phyloP scores from a whole-genome alignment of 352 stramenopile species.

The Globisporangium takayamanum region DNA sequence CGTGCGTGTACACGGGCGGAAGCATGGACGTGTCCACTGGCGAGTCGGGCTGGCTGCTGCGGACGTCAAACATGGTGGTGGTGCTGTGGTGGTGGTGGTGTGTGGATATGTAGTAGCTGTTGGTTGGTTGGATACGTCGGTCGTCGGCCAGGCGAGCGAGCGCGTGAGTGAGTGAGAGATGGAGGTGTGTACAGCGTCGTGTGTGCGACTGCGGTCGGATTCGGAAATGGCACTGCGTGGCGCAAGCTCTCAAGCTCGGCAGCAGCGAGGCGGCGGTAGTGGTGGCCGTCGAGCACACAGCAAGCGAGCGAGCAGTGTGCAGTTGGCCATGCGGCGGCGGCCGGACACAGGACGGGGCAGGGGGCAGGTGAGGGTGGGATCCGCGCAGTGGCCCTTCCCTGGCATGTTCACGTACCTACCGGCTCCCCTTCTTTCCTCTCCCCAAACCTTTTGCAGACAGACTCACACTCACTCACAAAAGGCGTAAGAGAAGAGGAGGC shows the following conservation, averaged over 20 bases:
- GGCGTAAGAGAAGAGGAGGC: not conserved
- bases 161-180: not conserved
- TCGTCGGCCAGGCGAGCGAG: not conserved
- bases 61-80: conserved; percentile 12
- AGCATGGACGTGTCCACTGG: conserved; percentile 75
- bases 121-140: not conserved
- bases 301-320: too few relatives aligned
- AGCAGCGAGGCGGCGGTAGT: too few relatives aligned
- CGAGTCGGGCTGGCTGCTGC: conserved; percentile 37
- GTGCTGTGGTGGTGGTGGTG: not conserved
- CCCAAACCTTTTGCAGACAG: not conserved
- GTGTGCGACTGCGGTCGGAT: conserved; percentile 16
- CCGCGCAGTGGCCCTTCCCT: not conserved
- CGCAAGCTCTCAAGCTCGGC: too few relatives aligned
- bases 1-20: conserved; percentile 40
- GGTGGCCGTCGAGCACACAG: too few relatives aligned
- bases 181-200: conserved; percentile 8
- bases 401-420: not conserved
- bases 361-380: not conserved
- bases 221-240: conserved; percentile 10
- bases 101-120: not conserved
- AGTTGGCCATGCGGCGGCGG: not conserved
- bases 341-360: not conserved
- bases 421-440: not conserved
- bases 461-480: not conserved